Conservation (phyloP, 805 yeast genomes). For the Ogataea pini region DNA sequence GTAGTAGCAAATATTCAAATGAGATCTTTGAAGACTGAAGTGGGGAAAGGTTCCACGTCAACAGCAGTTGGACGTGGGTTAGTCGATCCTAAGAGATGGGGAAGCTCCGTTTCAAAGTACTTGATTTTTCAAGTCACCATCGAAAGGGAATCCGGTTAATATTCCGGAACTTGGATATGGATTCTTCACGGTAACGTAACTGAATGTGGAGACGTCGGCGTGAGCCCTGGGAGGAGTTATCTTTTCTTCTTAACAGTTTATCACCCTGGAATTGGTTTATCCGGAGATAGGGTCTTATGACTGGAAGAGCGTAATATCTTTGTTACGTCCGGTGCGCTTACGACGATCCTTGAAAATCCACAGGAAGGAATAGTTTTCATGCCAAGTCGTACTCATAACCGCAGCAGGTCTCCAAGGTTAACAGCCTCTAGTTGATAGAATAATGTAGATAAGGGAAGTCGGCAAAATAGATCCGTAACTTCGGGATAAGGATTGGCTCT, state of each 20-base stretch:
- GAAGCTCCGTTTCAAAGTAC: slow-evolving; percentile 9
- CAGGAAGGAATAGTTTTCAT: slow-evolving; percentile 10
- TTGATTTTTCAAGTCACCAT: slow-evolving; percentile 9
- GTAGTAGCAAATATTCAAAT: slow-evolving; percentile 9
- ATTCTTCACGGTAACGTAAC: slow-evolving; percentile 10
- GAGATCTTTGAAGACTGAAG: slow-evolving; percentile 9
- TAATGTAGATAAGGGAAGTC: slow-evolving; percentile 12
- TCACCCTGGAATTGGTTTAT: slow-evolving; percentile 10
- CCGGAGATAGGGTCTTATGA: slow-evolving; percentile 10
- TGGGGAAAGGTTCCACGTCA: slow-evolving; percentile 10
- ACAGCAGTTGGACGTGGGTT: slow-evolving; percentile 10
- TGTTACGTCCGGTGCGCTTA: slow-evolving; percentile 11
- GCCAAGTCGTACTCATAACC: slow-evolving; percentile 3
- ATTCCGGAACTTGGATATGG: slow-evolving; percentile 10
- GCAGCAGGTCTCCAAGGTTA: slow-evolving; percentile 13
- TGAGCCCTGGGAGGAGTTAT: slow-evolving; percentile 11
- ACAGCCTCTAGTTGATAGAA: slow-evolving; percentile 12
- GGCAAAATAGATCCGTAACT: slow-evolving; percentile 12
- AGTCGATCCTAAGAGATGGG: slow-evolving; percentile 10
- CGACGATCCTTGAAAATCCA: slow-evolving; percentile 10
- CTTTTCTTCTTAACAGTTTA: slow-evolving; percentile 10
- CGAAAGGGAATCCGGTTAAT: slow-evolving; percentile 10
- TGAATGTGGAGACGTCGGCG: slow-evolving; percentile 10
- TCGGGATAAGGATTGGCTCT: slow-evolving; percentile 11
- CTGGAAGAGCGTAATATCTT: slow-evolving; percentile 10